Evolutionary conservation across 2,329 filamentous ascomycete genomes (phyloP).

Genomic region (Beauveria sp.): DNA sequence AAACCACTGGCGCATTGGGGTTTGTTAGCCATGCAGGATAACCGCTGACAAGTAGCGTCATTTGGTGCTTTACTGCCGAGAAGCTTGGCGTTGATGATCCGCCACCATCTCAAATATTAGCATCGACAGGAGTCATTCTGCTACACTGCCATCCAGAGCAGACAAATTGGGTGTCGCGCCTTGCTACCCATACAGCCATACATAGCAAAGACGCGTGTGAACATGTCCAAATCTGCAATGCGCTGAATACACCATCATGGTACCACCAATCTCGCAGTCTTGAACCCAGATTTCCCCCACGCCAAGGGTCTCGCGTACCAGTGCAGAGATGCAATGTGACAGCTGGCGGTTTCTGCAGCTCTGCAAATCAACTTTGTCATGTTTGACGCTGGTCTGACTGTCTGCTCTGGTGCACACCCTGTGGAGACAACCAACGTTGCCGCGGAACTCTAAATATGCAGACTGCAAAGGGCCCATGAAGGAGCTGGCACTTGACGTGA

Average conservation of each 20-base stretch:
- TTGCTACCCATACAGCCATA: not conserved
- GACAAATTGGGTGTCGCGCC: too few relatives aligned
- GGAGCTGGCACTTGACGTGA: not conserved
- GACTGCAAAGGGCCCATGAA: too few relatives aligned
- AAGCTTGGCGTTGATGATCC: too few relatives aligned
- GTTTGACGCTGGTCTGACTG: too few relatives aligned
- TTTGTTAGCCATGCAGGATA: too few relatives aligned
- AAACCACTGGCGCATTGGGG: not conserved
- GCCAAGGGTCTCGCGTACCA: not conserved
- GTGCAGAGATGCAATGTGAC: not conserved
- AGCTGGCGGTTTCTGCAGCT: not conserved
- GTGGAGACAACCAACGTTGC: not conserved
- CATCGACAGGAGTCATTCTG: too few relatives aligned
- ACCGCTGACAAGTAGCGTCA: too few relatives aligned
- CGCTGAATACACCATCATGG: not conserved
- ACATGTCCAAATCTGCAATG: not conserved
- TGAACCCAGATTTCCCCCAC: not conserved
- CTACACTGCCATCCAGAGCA: too few relatives aligned
- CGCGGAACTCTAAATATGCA: not conserved
- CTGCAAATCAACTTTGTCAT: too few relatives aligned
- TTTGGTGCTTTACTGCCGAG: too few relatives aligned
- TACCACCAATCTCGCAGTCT: not conserved
- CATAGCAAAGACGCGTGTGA: not conserved
- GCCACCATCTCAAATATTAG: too few relatives aligned
- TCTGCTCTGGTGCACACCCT: not conserved